Base-by-base conservation (phyloP, 202 grass and related monocot species). In the Schoenoplectus tabernaemontani region DNA sequence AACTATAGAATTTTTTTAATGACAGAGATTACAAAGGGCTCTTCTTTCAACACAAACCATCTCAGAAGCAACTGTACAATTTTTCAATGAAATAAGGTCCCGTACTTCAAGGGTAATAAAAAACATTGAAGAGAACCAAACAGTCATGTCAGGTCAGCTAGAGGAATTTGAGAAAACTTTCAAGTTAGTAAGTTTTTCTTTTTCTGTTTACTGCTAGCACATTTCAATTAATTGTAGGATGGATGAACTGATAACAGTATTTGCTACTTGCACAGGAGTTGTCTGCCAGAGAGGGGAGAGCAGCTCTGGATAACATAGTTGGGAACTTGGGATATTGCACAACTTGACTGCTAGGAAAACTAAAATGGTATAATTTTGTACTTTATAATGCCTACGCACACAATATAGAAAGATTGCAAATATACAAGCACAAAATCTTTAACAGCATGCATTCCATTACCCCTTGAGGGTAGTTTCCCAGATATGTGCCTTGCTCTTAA, bases 21-120 rank as follows among this genome's bases (percentile, higher is more conserved):
- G 64, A 59, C 82, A 97, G 93, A 83, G 24, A 79, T 42, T 89
- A 78, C 83, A 84, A 84, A 91, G 87, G 62, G 88, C 37, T 85
- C 90, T 97, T 91, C 42, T 32, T 78, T 89, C 82, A 44, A 90
- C 90, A 79, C 86, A 87, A 84, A 67, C 51, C 71, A 97, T 97
- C 58, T 97, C 93, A 26, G 87, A 82, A 91, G 87, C 78, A 84
- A 86, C 85, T 63, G 46, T 85, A 41, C 56, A 85, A 81, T 91
- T 93, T 80, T 93, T 91, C 32, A 38, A 78, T 58, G 64, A 89
- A 84, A 83, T 93, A 59, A 86, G 63, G 63, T 59, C 6, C 15
- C 85, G 77, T 62, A 83, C 62, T 17, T 83, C 83, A 83, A 86
- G 44, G 58, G 65, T 91, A 76, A 83, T 84, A 24, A 72, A 84